Conservation (phyloP, 1,139 yeast species). For the Candida smagusa region DNA sequence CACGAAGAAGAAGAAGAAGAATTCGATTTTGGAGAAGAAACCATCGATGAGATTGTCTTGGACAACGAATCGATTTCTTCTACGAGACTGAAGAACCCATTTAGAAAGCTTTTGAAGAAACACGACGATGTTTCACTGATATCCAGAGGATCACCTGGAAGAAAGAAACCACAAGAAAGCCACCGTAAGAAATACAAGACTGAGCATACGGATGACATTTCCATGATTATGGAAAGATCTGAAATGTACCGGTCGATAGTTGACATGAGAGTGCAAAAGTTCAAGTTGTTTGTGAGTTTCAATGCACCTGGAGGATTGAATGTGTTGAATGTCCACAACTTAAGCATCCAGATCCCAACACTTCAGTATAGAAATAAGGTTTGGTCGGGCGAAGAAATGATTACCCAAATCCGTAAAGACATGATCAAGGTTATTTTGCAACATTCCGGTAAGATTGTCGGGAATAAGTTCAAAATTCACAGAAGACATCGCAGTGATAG, state of each 20-base stretch:
- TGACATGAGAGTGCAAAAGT: constrained; percentile 51
- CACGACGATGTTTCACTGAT: neutral
- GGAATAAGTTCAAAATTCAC: constrained; percentile 63
- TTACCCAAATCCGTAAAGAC: constrained; percentile 62
- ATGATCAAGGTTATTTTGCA: constrained; percentile 63
- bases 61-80: neutral
- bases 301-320: constrained; percentile 68
- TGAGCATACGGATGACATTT: constrained; percentile 34
- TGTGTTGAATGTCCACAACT: constrained; percentile 69
- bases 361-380: constrained; percentile 62
- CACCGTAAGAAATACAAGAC: neutral
- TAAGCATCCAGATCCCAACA: constrained; percentile 63
- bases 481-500: constrained; percentile 25
- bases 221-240: constrained; percentile 63
- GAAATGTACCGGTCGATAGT: constrained; percentile 64
- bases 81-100: constrained; percentile 12
- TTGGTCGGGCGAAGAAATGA: constrained; percentile 78
- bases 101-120: constrained; percentile 11
- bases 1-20: constrained; percentile 1
- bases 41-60: neutral
- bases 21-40: neutral
- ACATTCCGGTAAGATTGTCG: constrained; percentile 77
- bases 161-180: neutral
- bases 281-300: constrained; percentile 64
- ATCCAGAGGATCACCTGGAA: neutral